Conservation (phyloP, 495 filamentous ascomycete genomes). For the Neurospora tetrasperma region DNA sequence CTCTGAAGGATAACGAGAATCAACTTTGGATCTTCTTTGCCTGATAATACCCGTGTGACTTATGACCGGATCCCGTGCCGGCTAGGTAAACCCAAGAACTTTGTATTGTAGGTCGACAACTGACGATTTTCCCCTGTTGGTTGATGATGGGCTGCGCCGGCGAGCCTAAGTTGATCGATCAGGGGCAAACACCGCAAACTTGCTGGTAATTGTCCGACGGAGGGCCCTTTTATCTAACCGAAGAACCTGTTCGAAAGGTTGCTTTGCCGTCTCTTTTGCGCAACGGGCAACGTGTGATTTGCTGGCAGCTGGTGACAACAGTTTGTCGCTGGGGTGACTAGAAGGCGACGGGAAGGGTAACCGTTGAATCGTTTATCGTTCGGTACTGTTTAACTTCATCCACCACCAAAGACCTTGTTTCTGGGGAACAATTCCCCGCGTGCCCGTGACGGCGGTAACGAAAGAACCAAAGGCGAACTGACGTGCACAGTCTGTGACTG, state of each 20-base stretch:
- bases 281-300: neutral
- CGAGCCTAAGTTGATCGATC: neutral
- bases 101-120: conserved; percentile 4
- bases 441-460: neutral
- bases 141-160: neutral
- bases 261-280: neutral
- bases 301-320: neutral
- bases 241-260: neutral
- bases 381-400: neutral
- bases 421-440: neutral
- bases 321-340: neutral
- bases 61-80: conserved; percentile 5
- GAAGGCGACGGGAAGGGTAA: neutral
- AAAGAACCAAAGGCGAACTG: neutral
- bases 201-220: neutral
- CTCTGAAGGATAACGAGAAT: neutral
- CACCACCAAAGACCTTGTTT: neutral
- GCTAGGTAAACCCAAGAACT: neutral
- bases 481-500: neutral
- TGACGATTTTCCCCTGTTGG: neutral
- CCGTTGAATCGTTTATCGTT: neutral
- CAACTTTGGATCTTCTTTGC: conserved; percentile 2
- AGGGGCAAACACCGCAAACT: neutral
- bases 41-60: neutral
- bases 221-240: neutral